A percentile compares a stretch with the other conserved stretches of the same genome.
phyloP scores from a whole-genome alignment of 805 yeast genomes.

The Kodamaea hsintzibuensis region DNA sequence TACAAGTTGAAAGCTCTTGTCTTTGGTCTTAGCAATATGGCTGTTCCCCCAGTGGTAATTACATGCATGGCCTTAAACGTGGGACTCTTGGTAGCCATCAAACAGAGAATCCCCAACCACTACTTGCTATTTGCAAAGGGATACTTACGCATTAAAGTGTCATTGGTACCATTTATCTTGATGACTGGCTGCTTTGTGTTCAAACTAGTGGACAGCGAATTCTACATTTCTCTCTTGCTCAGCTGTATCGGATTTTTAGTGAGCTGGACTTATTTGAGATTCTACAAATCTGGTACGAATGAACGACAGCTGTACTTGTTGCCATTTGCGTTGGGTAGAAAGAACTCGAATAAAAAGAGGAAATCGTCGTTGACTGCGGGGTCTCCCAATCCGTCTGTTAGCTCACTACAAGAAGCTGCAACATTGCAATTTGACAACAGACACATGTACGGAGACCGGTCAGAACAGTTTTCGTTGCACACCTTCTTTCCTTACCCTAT shows the following conservation, averaged over 20 bases:
- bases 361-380: slow-evolving; percentile 1
- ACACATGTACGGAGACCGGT: slow-evolving; percentile 25
- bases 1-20: slow-evolving; percentile 18
- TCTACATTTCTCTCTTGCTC: slow-evolving; percentile 23
- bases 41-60: slow-evolving; percentile 46
- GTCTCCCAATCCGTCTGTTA: background rate
- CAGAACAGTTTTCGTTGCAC: slow-evolving; percentile 33
- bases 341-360: slow-evolving; percentile 16
- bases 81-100: slow-evolving; percentile 63
- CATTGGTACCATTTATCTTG: slow-evolving; percentile 39
- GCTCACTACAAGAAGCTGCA: slow-evolving; percentile 1
- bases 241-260: slow-evolving; percentile 33
- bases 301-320: slow-evolving; percentile 44
- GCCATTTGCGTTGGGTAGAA: slow-evolving; percentile 31
- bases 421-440: slow-evolving; percentile 12
- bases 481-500: slow-evolving; percentile 46
- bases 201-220: slow-evolving; percentile 29
- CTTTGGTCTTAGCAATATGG: slow-evolving; percentile 13
- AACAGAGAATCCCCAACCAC: slow-evolving; percentile 66
- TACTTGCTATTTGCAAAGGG: slow-evolving; percentile 51
- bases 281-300: slow-evolving; percentile 41
- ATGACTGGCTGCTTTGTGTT: slow-evolving; percentile 21
- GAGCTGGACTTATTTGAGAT: slow-evolving; percentile 43
- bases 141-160: slow-evolving; percentile 43
- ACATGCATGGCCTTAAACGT: slow-evolving; percentile 57